Evolutionary conservation across 2,329 filamentous ascomycete species (phyloP).

Genomic region (Calonectria henricotiae): DNA sequence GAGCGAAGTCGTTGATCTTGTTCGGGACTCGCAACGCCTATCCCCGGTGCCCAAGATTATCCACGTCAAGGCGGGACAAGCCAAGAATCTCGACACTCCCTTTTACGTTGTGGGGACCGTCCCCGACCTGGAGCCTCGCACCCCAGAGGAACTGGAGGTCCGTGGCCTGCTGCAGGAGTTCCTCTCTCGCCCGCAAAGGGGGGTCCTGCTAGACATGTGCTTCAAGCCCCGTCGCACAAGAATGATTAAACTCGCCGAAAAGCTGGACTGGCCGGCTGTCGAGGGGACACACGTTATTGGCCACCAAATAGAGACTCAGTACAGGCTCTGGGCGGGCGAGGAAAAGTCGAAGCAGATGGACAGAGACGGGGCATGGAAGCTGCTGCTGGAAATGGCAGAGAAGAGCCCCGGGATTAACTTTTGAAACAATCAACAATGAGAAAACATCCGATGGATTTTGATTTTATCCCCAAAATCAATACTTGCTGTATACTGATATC

Average conservation of each 20-base stretch:
- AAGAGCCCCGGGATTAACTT: conserved; percentile 37
- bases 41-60: conserved; percentile 48
- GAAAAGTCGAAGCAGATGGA: conserved; percentile 45
- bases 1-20: conserved; percentile 44
- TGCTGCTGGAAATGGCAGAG: conserved; percentile 33
- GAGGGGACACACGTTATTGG: conserved; percentile 62
- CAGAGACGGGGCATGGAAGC: conserved; percentile 35
- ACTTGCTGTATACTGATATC: too few relatives aligned
- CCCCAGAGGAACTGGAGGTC: conserved; percentile 51
- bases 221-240: conserved; percentile 61
- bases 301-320: conserved; percentile 61
- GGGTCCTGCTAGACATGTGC: conserved; percentile 62
- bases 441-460: not conserved
- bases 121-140: conserved; percentile 58
- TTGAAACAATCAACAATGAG: not conserved
- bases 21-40: conserved; percentile 48
- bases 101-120: conserved; percentile 60
- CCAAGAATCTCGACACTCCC: conserved; percentile 46
- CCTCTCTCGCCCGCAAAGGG: conserved; percentile 50
- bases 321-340: conserved; percentile 53
- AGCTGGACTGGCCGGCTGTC: conserved; percentile 56
- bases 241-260: conserved; percentile 56
- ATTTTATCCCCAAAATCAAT: not conserved
- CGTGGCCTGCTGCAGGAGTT: conserved; percentile 52
- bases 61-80: conserved; percentile 54